Percentiles rank a stretch among this genome's conserved stretches.
These are phyloP conservation scores for Penicillium janthinellum DNA, from an alignment of 2,329 filamentous ascomycete species.

Conservation along the genomic window DNA sequence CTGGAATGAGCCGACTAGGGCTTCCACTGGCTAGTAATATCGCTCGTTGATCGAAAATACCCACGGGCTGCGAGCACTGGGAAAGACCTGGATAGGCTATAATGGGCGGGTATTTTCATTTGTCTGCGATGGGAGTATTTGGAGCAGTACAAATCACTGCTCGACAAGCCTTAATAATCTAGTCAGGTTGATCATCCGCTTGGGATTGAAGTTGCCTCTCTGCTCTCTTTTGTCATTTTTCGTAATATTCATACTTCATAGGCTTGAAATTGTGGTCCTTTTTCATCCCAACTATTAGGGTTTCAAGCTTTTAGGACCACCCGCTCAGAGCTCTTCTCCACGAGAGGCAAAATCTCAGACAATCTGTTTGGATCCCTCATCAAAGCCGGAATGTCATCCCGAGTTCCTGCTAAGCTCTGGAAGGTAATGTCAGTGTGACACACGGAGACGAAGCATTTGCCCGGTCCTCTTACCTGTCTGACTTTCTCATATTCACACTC, in stretches of 20 bases:
- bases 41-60: no score
- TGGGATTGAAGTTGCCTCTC: neutral
- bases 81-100: no score
- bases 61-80: no score
- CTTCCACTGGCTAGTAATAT: no score
- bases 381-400: conserved; percentile 74
- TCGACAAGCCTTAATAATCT: neutral
- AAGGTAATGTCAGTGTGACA: conserved; percentile 5
- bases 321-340: conserved; percentile 68
- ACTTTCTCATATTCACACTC: conserved; percentile 80
- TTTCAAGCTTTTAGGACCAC: conserved; percentile 35
- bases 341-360: conserved; percentile 67
- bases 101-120: no score
- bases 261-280: neutral
- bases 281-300: neutral
- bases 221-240: neutral
- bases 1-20: no score
- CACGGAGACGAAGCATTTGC: neutral
- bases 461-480: conserved; percentile 58
- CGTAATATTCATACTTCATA: conserved; percentile 1
- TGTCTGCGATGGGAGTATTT: no score
- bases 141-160: no score
- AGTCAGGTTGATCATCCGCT: neutral
- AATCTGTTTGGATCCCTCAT: conserved; percentile 80
- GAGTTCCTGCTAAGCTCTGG: conserved; percentile 55